phyloP scores from a whole-genome alignment of 129 eudicot species.

The Helianthus annuus region HanXRQr2.0-SUNRISE NC_035445.2:152092533-152093032 shows the following conservation, averaged over 20 bases:
- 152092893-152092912: background rate
- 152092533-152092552: no score
- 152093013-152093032: background rate
- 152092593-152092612: background rate
- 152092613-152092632: background rate
- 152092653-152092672: no score
- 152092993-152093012: background rate
- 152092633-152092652: background rate
- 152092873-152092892: background rate
- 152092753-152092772: background rate
- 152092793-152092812: background rate
- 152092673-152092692: background rate
- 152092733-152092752: background rate
- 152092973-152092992: conserved; percentile 1
- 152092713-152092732: background rate
- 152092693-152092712: background rate
- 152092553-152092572: no score
- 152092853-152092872: background rate
- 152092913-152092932: background rate
- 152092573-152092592: background rate
- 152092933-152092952: conserved; percentile 14
- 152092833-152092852: background rate
- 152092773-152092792: background rate
- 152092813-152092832: background rate
- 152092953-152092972: background rate